Percentiles rank a stretch among this genome's conserved stretches.
Conservation (phyloP, 441 rosid genomes). For the Monsonia emarginata region DNA sequence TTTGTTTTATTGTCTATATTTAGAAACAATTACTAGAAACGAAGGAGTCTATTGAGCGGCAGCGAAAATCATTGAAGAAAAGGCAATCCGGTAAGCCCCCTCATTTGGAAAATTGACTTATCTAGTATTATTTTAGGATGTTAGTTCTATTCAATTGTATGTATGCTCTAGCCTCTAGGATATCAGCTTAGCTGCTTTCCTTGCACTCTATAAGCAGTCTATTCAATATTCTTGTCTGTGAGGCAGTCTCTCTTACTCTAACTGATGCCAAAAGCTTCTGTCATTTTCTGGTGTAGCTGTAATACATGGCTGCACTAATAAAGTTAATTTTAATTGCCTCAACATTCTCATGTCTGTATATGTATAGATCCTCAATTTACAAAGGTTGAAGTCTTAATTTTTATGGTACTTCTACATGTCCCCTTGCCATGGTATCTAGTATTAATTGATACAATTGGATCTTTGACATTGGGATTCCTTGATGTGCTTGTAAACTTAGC, state of each 20-base stretch:
- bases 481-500: not conserved
- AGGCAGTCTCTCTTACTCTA: not conserved
- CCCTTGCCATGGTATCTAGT: not conserved
- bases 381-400: not conserved
- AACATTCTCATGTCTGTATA: not conserved
- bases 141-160: not conserved
- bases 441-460: too few species aligned
- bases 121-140: not conserved
- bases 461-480: not conserved
- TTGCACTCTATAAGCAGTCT: not conserved
- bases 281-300: not conserved
- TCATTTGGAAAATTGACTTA: conserved; percentile 3
- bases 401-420: not conserved
- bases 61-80: conserved; percentile 82
- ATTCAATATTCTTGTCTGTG: not conserved
- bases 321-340: not conserved
- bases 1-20: conserved; percentile 3
- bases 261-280: not conserved
- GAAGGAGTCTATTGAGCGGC: conserved; percentile 94
- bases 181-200: not conserved
- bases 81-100: conserved; percentile 59
- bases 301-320: not conserved
- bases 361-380: not conserved
- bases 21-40: conserved; percentile 83
- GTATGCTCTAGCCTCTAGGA: conserved; percentile 1